Evolutionary conservation across 306 rosid genomes (phyloP), one percentile per base, ranked within the genome.

Genomic region (Hippophae tibetana): DNA sequence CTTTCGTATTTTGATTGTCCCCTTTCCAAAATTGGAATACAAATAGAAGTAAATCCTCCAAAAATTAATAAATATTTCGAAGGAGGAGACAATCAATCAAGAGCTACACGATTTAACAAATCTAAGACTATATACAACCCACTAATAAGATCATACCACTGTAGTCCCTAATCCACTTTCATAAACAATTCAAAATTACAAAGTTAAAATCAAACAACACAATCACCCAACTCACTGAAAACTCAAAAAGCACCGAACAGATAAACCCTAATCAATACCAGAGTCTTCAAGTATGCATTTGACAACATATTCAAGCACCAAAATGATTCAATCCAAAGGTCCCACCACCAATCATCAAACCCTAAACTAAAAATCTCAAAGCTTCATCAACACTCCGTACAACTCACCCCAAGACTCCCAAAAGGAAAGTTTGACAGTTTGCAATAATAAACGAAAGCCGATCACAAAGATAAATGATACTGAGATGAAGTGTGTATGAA

Each of bases 241-340:
- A 52, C 8, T 18, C 9, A 5, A 41, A 25, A 57, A 13, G 51
- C 57, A 55, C 54, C 13, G 47, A 25, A 47, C 62, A 75, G 26
- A 64, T 14, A 52, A 54, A n/a, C 70, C 76, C 65, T 66, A 78
- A 76, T 71, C 85, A 73, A 84, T 76, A 69, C 78, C 83, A 13
- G 88, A 84, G 43, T 82, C 81, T 47, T 78, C 77, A 78, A 75
- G 73, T 69, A 72, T 69, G 76, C 74, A 81, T 40, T 77, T 26
- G 68, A 69, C 61, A 62, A 78, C 64, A 41, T 72, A 71, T 58
- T 75, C 71, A 67, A 71, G 81, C 95, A 81, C 64, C 65, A 72
- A 62, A 67, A 54, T 76, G 73, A 59, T 43, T 49, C 69, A 75
- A 60, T 45, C 51, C 66, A 3, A 48, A n/a, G 10, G 10, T 11